Conservation (phyloP, 116 monocot genomes). For the Iris pallida region DNA sequence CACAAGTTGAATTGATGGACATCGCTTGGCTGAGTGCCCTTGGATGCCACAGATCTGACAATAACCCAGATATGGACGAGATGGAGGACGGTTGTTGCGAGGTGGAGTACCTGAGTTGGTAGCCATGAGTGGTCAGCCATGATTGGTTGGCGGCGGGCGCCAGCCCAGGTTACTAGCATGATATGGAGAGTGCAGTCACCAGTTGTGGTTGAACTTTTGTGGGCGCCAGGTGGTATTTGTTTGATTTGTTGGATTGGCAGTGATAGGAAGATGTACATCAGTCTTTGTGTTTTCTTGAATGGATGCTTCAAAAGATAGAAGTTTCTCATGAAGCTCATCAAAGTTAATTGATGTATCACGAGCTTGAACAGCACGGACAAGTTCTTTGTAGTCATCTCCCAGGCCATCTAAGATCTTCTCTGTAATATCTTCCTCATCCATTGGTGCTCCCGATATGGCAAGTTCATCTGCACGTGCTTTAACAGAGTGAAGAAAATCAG, state of each 20-base stretch:
- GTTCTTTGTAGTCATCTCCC: constrained; percentile 4
- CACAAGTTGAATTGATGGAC: not conserved
- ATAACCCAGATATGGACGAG: not conserved
- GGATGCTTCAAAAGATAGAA: not conserved
- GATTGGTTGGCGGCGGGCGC: not conserved
- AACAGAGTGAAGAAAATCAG: not conserved
- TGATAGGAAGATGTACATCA: not conserved
- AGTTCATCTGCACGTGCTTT: too few species aligned
- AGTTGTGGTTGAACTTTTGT: not conserved
- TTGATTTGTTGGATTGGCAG: not conserved
- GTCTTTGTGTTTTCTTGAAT: not conserved
- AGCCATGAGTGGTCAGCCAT: not conserved
- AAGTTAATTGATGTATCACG: not conserved
- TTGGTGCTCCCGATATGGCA: too few species aligned
- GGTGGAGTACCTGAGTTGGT: not conserved
- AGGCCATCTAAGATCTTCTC: too few species aligned
- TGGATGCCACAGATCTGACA: not conserved
- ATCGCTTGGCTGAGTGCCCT: not conserved
- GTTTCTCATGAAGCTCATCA: not conserved
- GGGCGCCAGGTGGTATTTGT: not conserved
- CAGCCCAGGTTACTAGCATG: not conserved
- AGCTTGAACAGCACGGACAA: not conserved
- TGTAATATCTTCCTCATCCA: too few species aligned
- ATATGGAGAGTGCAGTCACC: not conserved
- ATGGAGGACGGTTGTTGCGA: not conserved